Evolutionary conservation across 1,139 yeast genomes (phyloP).

Genomic region (Yueomyces sp.): DNA sequence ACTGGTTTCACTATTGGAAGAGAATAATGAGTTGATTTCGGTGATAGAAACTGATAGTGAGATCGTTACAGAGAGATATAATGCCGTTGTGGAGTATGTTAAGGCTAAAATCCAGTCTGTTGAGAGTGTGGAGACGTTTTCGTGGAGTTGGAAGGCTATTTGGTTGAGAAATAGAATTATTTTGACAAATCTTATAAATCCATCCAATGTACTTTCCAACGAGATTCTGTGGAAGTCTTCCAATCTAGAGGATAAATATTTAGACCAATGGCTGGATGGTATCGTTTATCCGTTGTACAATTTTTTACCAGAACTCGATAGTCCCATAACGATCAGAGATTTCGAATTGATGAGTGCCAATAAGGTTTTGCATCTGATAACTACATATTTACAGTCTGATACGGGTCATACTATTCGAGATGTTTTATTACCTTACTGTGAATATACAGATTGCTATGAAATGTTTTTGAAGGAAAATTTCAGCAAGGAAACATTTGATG

Average conservation of each 20-base stretch:
- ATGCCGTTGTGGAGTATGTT: constrained; percentile 8
- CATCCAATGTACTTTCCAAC: constrained; percentile 9
- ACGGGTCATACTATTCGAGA: constrained; percentile 1
- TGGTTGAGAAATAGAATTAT: constrained; percentile 18
- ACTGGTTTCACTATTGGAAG: constrained; percentile 10
- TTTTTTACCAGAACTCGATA: constrained; percentile 8
- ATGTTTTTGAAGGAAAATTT: constrained; percentile 9
- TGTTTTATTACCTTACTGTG: constrained; percentile 16
- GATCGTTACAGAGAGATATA: constrained; percentile 7
- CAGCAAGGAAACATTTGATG: constrained; percentile 7
- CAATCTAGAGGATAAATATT: constrained; percentile 2
- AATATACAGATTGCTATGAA: constrained; percentile 5
- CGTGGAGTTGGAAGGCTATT: constrained; percentile 1
- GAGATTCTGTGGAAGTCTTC: constrained; percentile 11
- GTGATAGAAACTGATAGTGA: constrained; percentile 14
- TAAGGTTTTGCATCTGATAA: constrained; percentile 8
- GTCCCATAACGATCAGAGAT: constrained; percentile 8
- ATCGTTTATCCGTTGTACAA: constrained; percentile 16
- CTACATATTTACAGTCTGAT: constrained; percentile 1
- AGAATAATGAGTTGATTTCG: constrained; percentile 10
- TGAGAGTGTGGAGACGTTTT: not conserved
- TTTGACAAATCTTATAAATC: constrained; percentile 12
- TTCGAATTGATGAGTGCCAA: constrained; percentile 9
- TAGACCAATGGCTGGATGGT: constrained; percentile 14
- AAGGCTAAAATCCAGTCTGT: constrained; percentile 5